Percentiles rank a stretch among this genome's conserved stretches.
Conservation (phyloP, 768 basidiomycete genomes). For the Mycena sanguinolenta region DNA sequence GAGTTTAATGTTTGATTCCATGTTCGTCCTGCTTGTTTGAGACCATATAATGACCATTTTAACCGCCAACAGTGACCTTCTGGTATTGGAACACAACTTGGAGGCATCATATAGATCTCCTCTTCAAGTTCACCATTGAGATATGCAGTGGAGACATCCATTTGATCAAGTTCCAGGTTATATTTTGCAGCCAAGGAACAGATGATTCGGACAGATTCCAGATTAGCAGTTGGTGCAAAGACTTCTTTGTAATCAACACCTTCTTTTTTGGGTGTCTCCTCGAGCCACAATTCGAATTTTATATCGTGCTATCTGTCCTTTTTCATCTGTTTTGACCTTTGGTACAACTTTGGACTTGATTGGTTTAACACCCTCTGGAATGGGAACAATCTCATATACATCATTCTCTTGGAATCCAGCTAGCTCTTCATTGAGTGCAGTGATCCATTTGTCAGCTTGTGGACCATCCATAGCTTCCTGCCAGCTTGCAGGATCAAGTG, state of each 20-base stretch:
- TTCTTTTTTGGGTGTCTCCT: not conserved
- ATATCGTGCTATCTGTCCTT: not conserved
- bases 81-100: not conserved
- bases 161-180: slow-evolving; percentile 6
- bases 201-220: slow-evolving; percentile 13
- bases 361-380: not conserved
- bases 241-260: not conserved
- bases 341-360: not conserved
- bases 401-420: not conserved
- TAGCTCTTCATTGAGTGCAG: not conserved
- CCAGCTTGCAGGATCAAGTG: not conserved
- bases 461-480: not conserved
- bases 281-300: not conserved
- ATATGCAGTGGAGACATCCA: not conserved
- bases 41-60: not conserved
- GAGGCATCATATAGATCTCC: not conserved
- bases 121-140: not conserved
- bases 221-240: not conserved
- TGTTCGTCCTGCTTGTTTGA: slow-evolving; percentile 4
- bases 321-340: not conserved
- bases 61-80: not conserved
- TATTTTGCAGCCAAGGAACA: not conserved
- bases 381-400: not conserved
- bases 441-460: too few relatives aligned
- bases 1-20: slow-evolving; percentile 6